phyloP scores from a whole-genome alignment of 345 rosid species.

The Ceriops decandra region DNA sequence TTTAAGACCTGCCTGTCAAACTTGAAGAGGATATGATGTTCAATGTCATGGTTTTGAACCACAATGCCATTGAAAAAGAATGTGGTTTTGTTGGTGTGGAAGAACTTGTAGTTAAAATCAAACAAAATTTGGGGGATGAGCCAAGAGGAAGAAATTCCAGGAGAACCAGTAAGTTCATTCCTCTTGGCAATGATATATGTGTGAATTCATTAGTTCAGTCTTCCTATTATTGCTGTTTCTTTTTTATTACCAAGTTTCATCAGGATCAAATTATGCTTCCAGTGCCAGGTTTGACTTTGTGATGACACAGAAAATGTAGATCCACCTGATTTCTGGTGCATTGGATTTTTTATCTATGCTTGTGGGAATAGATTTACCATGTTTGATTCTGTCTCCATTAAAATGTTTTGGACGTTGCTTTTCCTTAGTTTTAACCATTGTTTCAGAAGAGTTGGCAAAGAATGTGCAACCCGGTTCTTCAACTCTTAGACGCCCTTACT shows the following conservation, averaged over 20 bases:
- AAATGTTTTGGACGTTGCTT: not conserved
- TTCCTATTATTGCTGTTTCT: too few species aligned
- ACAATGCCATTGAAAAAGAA: conserved; percentile 3
- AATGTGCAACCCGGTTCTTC: not conserved
- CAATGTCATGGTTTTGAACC: conserved; percentile 12
- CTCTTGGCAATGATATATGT: not conserved
- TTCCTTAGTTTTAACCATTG: not conserved
- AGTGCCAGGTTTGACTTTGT: not conserved
- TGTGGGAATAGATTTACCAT: not conserved
- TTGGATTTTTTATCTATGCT: too few species aligned
- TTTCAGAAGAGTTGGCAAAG: not conserved
- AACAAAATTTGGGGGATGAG: not conserved
- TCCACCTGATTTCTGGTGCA: not conserved
- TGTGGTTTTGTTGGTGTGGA: not conserved
- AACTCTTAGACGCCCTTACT: not conserved
- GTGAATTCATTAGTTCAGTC: too few species aligned
- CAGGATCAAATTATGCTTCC: too few species aligned
- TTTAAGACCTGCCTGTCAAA: not conserved
- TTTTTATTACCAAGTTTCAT: too few species aligned
- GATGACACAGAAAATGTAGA: not conserved
- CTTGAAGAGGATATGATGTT: conserved; percentile 12
- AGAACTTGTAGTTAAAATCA: not conserved
- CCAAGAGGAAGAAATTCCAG: not conserved
- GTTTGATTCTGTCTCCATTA: not conserved
- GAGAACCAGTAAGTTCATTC: not conserved